phyloP scores from a whole-genome alignment of 768 basidiomycete species.

The Russula virescens region DNA sequence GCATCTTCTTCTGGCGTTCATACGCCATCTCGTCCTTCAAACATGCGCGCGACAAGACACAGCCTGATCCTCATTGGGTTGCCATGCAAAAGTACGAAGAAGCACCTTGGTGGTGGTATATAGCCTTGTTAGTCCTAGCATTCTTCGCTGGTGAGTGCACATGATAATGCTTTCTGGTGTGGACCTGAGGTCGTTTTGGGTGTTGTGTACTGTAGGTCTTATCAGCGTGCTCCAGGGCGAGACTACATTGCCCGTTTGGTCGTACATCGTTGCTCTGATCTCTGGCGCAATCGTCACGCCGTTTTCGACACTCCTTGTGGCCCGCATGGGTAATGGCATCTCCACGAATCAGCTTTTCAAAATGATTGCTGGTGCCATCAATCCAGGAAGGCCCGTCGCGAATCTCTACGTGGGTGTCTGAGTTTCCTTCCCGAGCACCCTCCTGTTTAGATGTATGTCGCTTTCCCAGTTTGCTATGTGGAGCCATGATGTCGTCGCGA shows the following conservation, averaged over 20 bases:
- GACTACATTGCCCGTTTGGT: slow-evolving; percentile 59
- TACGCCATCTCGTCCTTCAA: slow-evolving; percentile 47
- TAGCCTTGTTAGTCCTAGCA: slow-evolving; percentile 40
- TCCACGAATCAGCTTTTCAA: slow-evolving; percentile 58
- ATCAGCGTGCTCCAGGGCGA: slow-evolving; percentile 48
- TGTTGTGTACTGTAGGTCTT: slow-evolving; percentile 7
- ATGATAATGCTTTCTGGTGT: not conserved
- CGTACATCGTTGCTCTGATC: slow-evolving; percentile 51
- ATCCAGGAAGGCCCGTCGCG: slow-evolving; percentile 59
- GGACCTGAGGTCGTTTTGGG: not conserved
- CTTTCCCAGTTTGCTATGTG: slow-evolving; percentile 57
- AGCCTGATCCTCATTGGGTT: slow-evolving; percentile 55
- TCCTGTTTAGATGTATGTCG: not conserved
- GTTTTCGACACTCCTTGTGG: slow-evolving; percentile 50
- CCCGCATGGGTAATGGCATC: slow-evolving; percentile 57
- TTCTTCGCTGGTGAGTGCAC: slow-evolving; percentile 47
- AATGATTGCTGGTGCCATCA: slow-evolving; percentile 56
- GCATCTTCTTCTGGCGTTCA: slow-evolving; percentile 50
- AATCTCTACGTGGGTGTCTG: slow-evolving; percentile 50
- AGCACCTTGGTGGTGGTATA: slow-evolving; percentile 59
- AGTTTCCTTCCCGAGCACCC: not conserved
- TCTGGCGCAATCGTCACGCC: slow-evolving; percentile 43
- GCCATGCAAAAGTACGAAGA: slow-evolving; percentile 57
- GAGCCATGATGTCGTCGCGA: slow-evolving; percentile 56
- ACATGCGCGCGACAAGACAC: slow-evolving; percentile 39